Conservation (phyloP, 192 early-diverging fungal genomes). For the Kappamyces sp. region DNA sequence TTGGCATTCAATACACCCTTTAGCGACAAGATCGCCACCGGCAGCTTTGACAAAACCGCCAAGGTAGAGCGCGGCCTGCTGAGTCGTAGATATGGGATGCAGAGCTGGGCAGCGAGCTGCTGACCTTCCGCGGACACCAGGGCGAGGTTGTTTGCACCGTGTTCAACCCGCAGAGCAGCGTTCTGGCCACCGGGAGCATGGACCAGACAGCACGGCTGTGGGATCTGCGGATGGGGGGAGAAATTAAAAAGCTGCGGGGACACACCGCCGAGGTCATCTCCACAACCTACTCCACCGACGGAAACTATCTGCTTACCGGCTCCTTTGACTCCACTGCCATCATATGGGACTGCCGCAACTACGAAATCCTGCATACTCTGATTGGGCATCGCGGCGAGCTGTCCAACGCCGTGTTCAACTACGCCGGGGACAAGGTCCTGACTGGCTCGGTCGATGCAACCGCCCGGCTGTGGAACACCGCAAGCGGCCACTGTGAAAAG, state of each 20-base stretch:
- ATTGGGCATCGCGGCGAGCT: slow-evolving; percentile 49
- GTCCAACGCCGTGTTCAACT: slow-evolving; percentile 32
- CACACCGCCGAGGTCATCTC: slow-evolving; percentile 44
- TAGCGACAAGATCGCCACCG: slow-evolving; percentile 45
- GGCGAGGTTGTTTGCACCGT: slow-evolving; percentile 38
- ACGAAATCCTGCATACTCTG: slow-evolving; percentile 35
- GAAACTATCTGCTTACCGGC: slow-evolving; percentile 37
- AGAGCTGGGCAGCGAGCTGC: slow-evolving; percentile 38
- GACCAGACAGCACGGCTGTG: slow-evolving; percentile 40
- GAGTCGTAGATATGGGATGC: slow-evolving; percentile 34
- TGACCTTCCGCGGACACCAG: slow-evolving; percentile 40
- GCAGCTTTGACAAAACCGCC: slow-evolving; percentile 47
- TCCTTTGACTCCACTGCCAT: slow-evolving; percentile 47
- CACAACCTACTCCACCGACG: slow-evolving; percentile 22
- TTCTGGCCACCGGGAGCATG: slow-evolving; percentile 44
- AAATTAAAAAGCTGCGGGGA: slow-evolving; percentile 37
- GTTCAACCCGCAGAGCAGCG: slow-evolving; percentile 31
- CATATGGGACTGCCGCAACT: slow-evolving; percentile 40
- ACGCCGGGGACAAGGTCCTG: slow-evolving; percentile 18
- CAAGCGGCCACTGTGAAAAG: slow-evolving; percentile 30
- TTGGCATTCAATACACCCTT: slow-evolving; percentile 47
- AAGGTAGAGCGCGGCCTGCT: slow-evolving; percentile 23
- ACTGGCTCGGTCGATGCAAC: slow-evolving; percentile 43
- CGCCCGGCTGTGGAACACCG: slow-evolving; percentile 39
- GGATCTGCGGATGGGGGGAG: slow-evolving; percentile 42